phyloP scores from a whole-genome alignment of 805 yeast genomes.

The Candida peoriensis region DNA sequence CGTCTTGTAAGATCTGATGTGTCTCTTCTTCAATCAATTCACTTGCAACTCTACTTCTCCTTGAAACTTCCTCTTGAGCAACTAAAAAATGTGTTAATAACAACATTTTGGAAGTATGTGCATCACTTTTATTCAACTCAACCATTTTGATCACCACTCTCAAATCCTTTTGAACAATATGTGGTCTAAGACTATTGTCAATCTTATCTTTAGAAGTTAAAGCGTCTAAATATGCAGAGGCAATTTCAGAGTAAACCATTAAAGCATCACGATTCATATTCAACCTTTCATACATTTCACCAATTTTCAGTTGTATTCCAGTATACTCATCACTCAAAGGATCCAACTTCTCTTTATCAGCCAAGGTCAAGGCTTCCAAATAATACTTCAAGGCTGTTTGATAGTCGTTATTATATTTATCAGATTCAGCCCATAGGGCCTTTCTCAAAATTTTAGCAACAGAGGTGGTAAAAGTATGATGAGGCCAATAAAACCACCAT shows the following conservation, averaged over 20 bases:
- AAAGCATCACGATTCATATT: slow-evolving; percentile 59
- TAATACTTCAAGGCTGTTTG: slow-evolving; percentile 66
- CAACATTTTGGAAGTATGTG: slow-evolving; percentile 48
- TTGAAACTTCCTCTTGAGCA: slow-evolving; percentile 62
- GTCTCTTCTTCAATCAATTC: slow-evolving; percentile 27
- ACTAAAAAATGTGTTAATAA: slow-evolving; percentile 56
- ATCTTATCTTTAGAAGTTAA: slow-evolving; percentile 37
- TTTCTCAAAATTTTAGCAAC: slow-evolving; percentile 71
- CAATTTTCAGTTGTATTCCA: slow-evolving; percentile 82
- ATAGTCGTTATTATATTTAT: slow-evolving; percentile 51
- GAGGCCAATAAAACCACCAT: slow-evolving; percentile 55
- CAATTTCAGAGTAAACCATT: slow-evolving; percentile 61
- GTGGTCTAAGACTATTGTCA: slow-evolving; percentile 37
- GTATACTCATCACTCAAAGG: slow-evolving; percentile 76
- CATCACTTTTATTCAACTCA: slow-evolving; percentile 45
- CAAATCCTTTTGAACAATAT: slow-evolving; percentile 63
- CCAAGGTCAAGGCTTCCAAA: slow-evolving; percentile 65
- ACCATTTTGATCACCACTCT: slow-evolving; percentile 64
- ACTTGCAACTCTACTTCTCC: slow-evolving; percentile 31
- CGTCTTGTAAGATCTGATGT: background rate
- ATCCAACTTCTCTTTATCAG: slow-evolving; percentile 50
- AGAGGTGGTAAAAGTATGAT: slow-evolving; percentile 58
- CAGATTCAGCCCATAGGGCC: slow-evolving; percentile 81
- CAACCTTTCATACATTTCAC: slow-evolving; percentile 78
- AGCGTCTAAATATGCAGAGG: slow-evolving; percentile 51